A percentile compares a stretch with the other conserved stretches of the same genome.
Conservation (phyloP, 257 asterid species). For the Voacanga thouarsii region DNA sequence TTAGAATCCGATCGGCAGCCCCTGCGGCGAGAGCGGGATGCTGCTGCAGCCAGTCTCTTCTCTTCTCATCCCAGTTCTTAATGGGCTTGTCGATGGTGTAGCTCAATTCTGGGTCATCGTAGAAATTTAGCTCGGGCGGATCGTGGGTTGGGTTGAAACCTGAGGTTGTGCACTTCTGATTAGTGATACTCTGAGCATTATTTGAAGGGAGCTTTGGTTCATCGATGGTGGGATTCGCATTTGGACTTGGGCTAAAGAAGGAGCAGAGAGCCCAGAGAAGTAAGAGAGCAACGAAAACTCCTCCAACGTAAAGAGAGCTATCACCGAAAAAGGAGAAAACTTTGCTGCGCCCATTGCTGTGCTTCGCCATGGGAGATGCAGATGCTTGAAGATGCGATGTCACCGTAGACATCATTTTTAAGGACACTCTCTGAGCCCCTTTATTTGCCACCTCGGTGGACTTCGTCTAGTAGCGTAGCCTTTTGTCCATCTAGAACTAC, state of each 20-base stretch:
- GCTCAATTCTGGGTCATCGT: conserved; percentile 68
- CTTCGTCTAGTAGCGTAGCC: conserved; percentile 31
- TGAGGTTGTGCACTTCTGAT: background rate
- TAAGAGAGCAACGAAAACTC: conserved; percentile 40
- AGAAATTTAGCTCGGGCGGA: conserved; percentile 59
- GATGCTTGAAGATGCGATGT: conserved; percentile 28
- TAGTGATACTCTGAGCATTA: background rate
- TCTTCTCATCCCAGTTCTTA: conserved; percentile 72
- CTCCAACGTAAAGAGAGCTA: conserved; percentile 46
- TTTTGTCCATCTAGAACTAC: conserved; percentile 13
- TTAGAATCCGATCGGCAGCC: conserved; percentile 44
- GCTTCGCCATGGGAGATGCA: conserved; percentile 39
- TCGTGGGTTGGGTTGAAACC: conserved; percentile 36
- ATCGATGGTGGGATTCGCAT: conserved; percentile 16
- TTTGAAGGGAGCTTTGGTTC: conserved; percentile 14
- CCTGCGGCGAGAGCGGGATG: conserved; percentile 70
- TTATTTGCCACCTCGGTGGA: conserved; percentile 27
- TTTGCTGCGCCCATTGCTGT: conserved; percentile 36
- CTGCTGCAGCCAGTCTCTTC: conserved; percentile 60
- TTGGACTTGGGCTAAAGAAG: conserved; percentile 32
- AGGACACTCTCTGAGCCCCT: background rate
- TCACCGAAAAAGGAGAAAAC: conserved; percentile 37
- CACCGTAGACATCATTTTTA: conserved; percentile 52
- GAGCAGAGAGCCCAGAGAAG: conserved; percentile 59
- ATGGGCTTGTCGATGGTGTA: conserved; percentile 61